A percentile compares a stretch with the other conserved stretches of the same genome.
phyloP scores from a whole-genome alignment of 148 eudicot species.

The Gaultheria prostrata region DNA sequence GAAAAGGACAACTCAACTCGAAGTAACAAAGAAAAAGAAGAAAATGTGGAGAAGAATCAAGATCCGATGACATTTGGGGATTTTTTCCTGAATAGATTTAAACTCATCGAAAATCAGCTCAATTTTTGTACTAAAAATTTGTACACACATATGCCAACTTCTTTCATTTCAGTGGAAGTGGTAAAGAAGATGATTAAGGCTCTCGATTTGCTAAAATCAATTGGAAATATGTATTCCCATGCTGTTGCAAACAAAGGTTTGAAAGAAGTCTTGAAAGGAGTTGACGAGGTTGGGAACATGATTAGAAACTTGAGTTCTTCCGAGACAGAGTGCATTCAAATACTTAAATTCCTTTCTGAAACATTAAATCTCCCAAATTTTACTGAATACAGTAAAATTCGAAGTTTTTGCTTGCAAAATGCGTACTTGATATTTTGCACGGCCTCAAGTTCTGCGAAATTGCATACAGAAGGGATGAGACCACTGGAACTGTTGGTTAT shows the following conservation, averaged over 20 bases:
- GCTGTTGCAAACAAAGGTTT: constrained; percentile 8
- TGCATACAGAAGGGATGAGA: constrained; percentile 4
- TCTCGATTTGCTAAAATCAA: constrained; percentile 24
- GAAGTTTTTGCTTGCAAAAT: constrained; percentile 37
- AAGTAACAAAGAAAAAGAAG: constrained; percentile 4
- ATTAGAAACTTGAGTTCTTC: neutral
- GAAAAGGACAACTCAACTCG: neutral
- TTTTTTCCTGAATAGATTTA: constrained; percentile 27
- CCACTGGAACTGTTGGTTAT: constrained; percentile 33
- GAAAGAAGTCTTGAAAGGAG: constrained; percentile 16
- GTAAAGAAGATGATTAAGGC: constrained; percentile 34
- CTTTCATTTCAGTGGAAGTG: constrained; percentile 22
- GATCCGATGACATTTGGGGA: constrained; percentile 38
- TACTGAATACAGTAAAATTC: neutral
- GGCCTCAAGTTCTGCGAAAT: constrained; percentile 44
- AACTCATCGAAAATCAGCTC: constrained; percentile 21
- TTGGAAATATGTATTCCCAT: constrained; percentile 6
- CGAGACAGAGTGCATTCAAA: constrained; percentile 10
- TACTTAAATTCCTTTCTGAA: constrained; percentile 29
- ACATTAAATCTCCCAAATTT: constrained; percentile 2
- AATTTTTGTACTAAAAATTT: constrained; percentile 28
- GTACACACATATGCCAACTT: constrained; percentile 61
- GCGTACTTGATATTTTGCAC: constrained; percentile 54
- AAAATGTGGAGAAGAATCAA: neutral
- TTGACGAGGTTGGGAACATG: constrained; percentile 1